Percentiles rank a stretch among this genome's conserved stretches.
Evolutionary conservation across 1,139 yeast genomes (phyloP).

Genomic region (Eremothecium cymbalariae): DNA sequence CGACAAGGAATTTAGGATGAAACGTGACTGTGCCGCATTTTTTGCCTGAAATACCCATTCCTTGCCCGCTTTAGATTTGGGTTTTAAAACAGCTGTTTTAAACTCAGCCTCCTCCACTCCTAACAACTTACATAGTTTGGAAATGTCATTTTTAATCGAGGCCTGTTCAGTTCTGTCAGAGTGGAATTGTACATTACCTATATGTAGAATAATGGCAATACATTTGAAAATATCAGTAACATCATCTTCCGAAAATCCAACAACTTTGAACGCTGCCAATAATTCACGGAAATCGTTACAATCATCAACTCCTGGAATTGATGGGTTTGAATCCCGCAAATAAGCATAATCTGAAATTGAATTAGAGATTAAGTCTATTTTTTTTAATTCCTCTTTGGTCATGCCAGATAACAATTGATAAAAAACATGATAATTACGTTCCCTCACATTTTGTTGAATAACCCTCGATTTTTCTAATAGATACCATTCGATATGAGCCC

Average conservation of each 20-base stretch:
- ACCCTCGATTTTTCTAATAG: slow-evolving; percentile 90
- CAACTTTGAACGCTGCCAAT: slow-evolving; percentile 57
- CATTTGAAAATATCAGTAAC: slow-evolving; percentile 54
- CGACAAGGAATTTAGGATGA: slow-evolving; percentile 78
- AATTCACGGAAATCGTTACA: slow-evolving; percentile 54
- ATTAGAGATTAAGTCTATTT: slow-evolving; percentile 38
- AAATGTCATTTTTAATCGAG: slow-evolving; percentile 50
- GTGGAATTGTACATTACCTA: slow-evolving; percentile 76
- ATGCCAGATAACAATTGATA: slow-evolving; percentile 79
- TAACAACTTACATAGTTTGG: slow-evolving; percentile 50
- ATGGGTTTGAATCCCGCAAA: slow-evolving; percentile 46
- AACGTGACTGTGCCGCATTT: slow-evolving; percentile 71
- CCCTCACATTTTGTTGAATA: slow-evolving; percentile 63
- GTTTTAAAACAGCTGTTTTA: slow-evolving; percentile 53
- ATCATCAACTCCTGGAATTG: slow-evolving; percentile 70
- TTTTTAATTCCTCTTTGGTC: slow-evolving; percentile 39
- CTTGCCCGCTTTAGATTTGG: slow-evolving; percentile 85
- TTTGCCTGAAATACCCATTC: slow-evolving; percentile 79
- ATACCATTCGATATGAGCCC: slow-evolving; percentile 94
- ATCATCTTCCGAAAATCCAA: slow-evolving; percentile 59
- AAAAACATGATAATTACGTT: slow-evolving; percentile 87
- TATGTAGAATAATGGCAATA: slow-evolving; percentile 69
- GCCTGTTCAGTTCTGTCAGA: slow-evolving; percentile 79
- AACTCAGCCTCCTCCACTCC: slow-evolving; percentile 57
- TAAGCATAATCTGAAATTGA: slow-evolving; percentile 40